Evolutionary conservation across 148 eudicot genomes (phyloP), one percentile per base, ranked within the genome.

Genomic region (Fagopyrum tataricum): DNA sequence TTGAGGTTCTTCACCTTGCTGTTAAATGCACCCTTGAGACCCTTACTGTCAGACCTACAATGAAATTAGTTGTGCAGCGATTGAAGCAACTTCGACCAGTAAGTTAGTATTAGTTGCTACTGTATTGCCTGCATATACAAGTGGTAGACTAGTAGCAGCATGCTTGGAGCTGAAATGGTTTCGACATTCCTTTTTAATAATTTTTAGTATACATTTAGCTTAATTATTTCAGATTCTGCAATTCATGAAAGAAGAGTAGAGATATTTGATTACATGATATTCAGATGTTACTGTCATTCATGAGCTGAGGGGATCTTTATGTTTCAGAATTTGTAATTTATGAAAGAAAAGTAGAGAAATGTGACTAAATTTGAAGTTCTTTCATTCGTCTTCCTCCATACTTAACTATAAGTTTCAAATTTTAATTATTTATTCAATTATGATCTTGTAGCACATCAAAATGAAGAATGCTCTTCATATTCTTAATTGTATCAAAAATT

Each of bases 61-160:
- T 89, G 91, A 85, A 74, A 75, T 84, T 85, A 79, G 94, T 87
- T 26, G 89, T 87, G n/a, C 76, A 80, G 52, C 78, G 70, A 21
- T 76, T 87, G 61, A 81, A 82, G 77, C 85, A 84, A 75, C 78
- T 89, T 58, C 81, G 79, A 52, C 83, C 83, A 8, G 72, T 70
- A 43, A 70, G 72, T 23, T 70, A 70, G 72, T 51, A 31, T 31
- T 18, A 31, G 37, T 4, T 31, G 44, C 43, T 56, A 26, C 21
- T 10, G 21, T 55, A 55, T 59, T 37, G 4, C 15, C 15, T 59
- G 66, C 26, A 59, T 24, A 59, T 59, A 59, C 9, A 11, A 24
- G 66, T 24, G 37, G 66, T 59, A 59, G 66, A 31, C 37, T 31
- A 3, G 37, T 31, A 31, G 37, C 37, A 31, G 37, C 37, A 31